These are phyloP conservation scores for Phytophthora sp. DNA, from an alignment of 352 stramenopile genomes.

Conservation along the genomic window DNA sequence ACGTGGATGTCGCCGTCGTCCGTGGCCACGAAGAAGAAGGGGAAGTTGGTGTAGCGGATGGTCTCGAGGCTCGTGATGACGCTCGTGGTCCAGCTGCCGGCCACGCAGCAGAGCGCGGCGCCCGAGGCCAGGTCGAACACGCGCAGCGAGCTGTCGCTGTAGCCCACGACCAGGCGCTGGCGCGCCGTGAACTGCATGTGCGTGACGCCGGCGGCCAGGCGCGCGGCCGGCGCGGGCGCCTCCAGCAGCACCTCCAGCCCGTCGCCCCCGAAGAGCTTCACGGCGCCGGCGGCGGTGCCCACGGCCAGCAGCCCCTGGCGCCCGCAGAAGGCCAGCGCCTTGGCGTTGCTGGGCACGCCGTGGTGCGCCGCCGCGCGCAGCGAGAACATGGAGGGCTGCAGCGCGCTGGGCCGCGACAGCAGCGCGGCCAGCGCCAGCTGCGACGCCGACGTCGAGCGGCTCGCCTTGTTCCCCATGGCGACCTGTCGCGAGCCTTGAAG, in stretches of 20 bases:
- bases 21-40: constrained; percentile 77
- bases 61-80: constrained; percentile 73
- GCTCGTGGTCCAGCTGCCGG: constrained; percentile 67
- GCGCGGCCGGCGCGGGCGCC: constrained; percentile 33
- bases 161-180: constrained; percentile 67
- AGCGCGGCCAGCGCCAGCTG: constrained; percentile 51
- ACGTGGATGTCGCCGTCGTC: constrained; percentile 77
- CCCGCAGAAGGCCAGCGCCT: constrained; percentile 60
- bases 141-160: constrained; percentile 69
- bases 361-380: constrained; percentile 65
- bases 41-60: constrained; percentile 54
- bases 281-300: constrained; percentile 56
- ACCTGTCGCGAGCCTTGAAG: constrained; percentile 13
- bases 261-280: constrained; percentile 76
- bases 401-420: constrained; percentile 42
- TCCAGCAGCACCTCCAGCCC: constrained; percentile 69
- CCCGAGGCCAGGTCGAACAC: constrained; percentile 60
- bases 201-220: constrained; percentile 49
- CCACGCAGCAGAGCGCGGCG: constrained; percentile 25
- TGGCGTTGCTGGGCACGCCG: constrained; percentile 69
- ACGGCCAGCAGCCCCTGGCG: constrained; percentile 73
- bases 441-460: constrained; percentile 33
- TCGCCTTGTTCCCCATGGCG: constrained; percentile 77
- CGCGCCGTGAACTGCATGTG: constrained; percentile 70
- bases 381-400: constrained; percentile 53